Conservation (phyloP, 495 filamentous ascomycete species). For the Astrothelium macrocarpum region DNA sequence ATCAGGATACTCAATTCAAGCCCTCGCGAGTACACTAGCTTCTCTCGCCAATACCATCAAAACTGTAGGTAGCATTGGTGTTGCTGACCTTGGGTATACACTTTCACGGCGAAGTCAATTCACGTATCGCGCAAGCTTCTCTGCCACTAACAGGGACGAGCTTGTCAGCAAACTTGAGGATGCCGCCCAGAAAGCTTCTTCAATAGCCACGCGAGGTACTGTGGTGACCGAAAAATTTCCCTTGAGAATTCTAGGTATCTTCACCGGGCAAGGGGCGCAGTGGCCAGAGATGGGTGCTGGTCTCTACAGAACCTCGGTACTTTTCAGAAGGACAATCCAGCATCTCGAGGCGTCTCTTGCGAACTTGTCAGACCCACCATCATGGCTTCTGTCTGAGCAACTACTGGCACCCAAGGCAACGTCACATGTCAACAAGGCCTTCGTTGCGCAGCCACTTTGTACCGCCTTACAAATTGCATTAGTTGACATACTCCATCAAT, state of each 20-base stretch:
- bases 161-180: neutral
- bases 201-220: neutral
- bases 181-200: neutral
- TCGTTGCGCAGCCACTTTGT: conserved; percentile 18
- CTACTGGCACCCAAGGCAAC: conserved; percentile 10
- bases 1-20: neutral
- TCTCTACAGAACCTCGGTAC: neutral
- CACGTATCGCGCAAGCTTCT: neutral
- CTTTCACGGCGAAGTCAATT: neutral
- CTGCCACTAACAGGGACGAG: neutral
- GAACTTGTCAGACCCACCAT: neutral
- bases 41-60: neutral
- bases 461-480: conserved; percentile 22
- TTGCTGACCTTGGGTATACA: neutral
- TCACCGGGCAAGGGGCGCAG: conserved; percentile 42
- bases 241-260: conserved; percentile 17
- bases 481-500: conserved; percentile 20
- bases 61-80: neutral
- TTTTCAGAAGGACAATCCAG: neutral
- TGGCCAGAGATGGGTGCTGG: conserved; percentile 32
- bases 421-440: conserved; percentile 16
- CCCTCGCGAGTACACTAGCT: neutral
- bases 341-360: neutral
- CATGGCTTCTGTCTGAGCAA: neutral
- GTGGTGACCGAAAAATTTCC: neutral